Evolutionary conservation across 805 yeast species (phyloP).

Genomic region (Candida oleophila): DNA sequence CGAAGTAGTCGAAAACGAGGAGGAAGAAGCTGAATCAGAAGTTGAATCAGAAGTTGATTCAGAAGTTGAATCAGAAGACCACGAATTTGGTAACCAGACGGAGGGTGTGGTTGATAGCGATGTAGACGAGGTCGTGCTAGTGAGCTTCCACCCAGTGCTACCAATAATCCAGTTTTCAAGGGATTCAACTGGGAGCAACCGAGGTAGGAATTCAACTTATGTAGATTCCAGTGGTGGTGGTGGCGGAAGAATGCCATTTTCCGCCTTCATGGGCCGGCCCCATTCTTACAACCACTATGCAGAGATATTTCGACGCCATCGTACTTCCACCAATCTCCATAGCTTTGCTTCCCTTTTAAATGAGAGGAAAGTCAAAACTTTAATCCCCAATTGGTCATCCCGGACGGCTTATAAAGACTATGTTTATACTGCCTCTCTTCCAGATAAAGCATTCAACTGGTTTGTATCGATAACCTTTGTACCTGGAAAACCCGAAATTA

Average conservation of each 20-base stretch:
- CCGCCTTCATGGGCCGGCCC: not conserved
- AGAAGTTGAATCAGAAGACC: not conserved
- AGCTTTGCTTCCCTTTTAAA: not conserved
- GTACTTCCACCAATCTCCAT: not conserved
- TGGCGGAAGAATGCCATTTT: not conserved
- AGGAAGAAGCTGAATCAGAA: not conserved
- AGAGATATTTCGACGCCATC: not conserved
- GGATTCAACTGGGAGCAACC: no score
- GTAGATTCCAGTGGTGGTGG: not conserved
- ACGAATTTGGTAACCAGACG: not conserved
- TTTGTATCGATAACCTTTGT: slow-evolving; percentile 19
- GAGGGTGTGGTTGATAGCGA: slow-evolving; percentile 1
- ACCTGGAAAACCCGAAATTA: slow-evolving; percentile 8
- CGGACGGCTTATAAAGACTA: slow-evolving; percentile 8
- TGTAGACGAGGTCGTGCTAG: slow-evolving; percentile 1
- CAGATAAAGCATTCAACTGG: slow-evolving; percentile 17
- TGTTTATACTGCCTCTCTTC: slow-evolving; percentile 10
- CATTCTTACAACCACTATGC: not conserved
- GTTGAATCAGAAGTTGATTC: not conserved
- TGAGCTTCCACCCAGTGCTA: slow-evolving; percentile 2
- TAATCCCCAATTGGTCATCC: slow-evolving; percentile 16
- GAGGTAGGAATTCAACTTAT: not conserved
- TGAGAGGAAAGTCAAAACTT: slow-evolving; percentile 5
- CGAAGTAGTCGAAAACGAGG: not conserved
- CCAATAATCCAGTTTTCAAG: not conserved